These are phyloP conservation scores for Heracleum sosnowskyi DNA, from an alignment of 129 eudicot species.

Conservation along the genomic window DNA sequence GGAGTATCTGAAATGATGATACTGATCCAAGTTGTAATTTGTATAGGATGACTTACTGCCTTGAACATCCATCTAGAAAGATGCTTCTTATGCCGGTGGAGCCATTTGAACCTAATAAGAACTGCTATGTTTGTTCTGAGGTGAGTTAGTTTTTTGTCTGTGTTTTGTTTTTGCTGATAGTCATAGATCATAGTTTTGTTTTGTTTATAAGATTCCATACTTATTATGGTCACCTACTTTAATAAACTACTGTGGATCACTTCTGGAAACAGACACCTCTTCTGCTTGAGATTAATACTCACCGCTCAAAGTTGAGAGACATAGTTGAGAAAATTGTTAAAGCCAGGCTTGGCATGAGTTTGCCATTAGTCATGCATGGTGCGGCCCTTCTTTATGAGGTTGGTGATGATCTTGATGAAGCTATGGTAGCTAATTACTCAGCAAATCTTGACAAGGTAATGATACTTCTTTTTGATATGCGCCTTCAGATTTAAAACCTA, in stretches of 20 bases:
- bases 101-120: constrained; percentile 91
- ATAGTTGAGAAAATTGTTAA: constrained; percentile 81
- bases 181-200: no score
- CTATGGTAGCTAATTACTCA: constrained; percentile 65
- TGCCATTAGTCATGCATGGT: constrained; percentile 79
- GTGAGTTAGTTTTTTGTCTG: constrained; percentile 19
- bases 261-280: constrained; percentile 63
- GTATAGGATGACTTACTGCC: constrained; percentile 91
- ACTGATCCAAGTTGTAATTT: neutral
- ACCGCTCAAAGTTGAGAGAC: constrained; percentile 80
- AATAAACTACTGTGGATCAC: neutral
- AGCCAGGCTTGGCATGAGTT: constrained; percentile 87
- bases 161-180: neutral
- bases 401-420: constrained; percentile 96
- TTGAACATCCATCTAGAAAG: constrained; percentile 83
- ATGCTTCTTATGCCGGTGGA: constrained; percentile 97
- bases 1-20: neutral
- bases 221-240: neutral
- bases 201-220: neutral
- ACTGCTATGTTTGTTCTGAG: constrained; percentile 95
- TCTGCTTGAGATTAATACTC: constrained; percentile 73
- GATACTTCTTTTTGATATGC: neutral
- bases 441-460: constrained; percentile 88
- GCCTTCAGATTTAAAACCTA: neutral
- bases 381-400: constrained; percentile 85